Evolutionary conservation across 345 rosid genomes (phyloP).

Genomic region (Lepidium sativum): DNA sequence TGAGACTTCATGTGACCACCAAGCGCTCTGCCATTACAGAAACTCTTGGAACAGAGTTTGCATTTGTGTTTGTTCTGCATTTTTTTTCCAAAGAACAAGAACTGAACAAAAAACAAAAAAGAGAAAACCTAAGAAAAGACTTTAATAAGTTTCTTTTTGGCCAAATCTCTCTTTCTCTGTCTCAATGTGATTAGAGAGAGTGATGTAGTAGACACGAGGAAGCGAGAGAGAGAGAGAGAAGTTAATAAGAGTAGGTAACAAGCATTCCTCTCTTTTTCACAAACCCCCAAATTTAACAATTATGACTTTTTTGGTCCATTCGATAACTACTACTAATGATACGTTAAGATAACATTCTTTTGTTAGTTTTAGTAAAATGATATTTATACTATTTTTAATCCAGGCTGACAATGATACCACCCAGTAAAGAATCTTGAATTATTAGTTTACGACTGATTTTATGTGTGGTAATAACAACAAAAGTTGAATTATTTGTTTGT

Average conservation of each 20-base stretch:
- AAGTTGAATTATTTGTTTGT: not conserved
- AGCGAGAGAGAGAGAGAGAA: constrained; percentile 45
- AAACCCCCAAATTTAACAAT: constrained; percentile 39
- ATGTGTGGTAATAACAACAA: not conserved
- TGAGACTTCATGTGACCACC: constrained; percentile 99
- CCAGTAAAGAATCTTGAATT: constrained; percentile 1
- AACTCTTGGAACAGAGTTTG: constrained; percentile 66
- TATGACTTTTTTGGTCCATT: constrained; percentile 39
- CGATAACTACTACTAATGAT: constrained; percentile 25
- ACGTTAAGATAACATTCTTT: constrained; percentile 15
- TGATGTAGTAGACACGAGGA: constrained; percentile 2
- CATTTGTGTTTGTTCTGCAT: constrained; percentile 74
- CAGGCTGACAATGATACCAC: constrained; percentile 21
- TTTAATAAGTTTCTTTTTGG: constrained; percentile 14
- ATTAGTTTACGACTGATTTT: not conserved
- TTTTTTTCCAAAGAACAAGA: constrained; percentile 13
- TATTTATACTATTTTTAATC: constrained; percentile 1
- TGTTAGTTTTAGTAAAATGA: constrained; percentile 9
- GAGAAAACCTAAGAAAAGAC: constrained; percentile 17
- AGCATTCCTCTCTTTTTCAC: constrained; percentile 83
- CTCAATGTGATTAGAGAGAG: constrained; percentile 12
- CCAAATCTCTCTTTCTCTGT: constrained; percentile 6
- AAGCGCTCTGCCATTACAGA: constrained; percentile 80
- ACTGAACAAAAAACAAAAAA: constrained; percentile 16
- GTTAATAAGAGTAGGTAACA: constrained; percentile 95